Evolutionary conservation across 305 asterid species (phyloP), one percentile per base, ranked within the genome.

Genomic region (Fraxinus platypoda): DNA sequence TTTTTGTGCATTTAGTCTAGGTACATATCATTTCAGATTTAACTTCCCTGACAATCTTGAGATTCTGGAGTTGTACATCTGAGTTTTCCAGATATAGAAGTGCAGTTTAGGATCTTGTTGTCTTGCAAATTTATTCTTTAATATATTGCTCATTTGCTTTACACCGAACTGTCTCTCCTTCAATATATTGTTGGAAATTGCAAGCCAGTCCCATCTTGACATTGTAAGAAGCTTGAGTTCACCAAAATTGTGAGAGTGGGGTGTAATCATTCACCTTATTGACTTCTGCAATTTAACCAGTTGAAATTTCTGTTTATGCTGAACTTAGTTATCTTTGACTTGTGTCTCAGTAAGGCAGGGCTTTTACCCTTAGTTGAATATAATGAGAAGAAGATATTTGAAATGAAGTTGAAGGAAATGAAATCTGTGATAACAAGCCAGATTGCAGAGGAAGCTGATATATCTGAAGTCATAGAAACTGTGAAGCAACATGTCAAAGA

Each of bases 401-500:
- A 94, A 85, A 95, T 90, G 87, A 95, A 84, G 89, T 89, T 92
- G 77, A 95, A 95, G 92, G 99, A 94, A 85, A 93, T 94, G 97
- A 95, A 94, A 84, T 82, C 96, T 85, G 93, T 97, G 23, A 82
- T 95, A 59, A 93, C 98, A 34, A 90, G 87, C 84, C 97, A 90
- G 88, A 92, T 95, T 76, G 90, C 97, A 9, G 99, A 93, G 86
- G 97, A 91, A 90, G 92, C 91, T 89, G 98, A 91, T 78, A 88
- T 92, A 57, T 77, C 94, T 86, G 99, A 94, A 86, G 98, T 95
- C 83, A 92, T 95, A 46, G 99, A 94, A 89, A 95, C 98, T 64
- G 99, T 93, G 33, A 94, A 94, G 78, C 99, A 94, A 78, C 94
- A 94, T 87, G 97, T 94, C 81, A 95, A 92, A 90, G 98, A 93